Percentiles rank a stretch among this genome's conserved stretches.
Evolutionary conservation across 2,329 filamentous ascomycete genomes (phyloP).

Genomic region (Dactylellina sp.): DNA sequence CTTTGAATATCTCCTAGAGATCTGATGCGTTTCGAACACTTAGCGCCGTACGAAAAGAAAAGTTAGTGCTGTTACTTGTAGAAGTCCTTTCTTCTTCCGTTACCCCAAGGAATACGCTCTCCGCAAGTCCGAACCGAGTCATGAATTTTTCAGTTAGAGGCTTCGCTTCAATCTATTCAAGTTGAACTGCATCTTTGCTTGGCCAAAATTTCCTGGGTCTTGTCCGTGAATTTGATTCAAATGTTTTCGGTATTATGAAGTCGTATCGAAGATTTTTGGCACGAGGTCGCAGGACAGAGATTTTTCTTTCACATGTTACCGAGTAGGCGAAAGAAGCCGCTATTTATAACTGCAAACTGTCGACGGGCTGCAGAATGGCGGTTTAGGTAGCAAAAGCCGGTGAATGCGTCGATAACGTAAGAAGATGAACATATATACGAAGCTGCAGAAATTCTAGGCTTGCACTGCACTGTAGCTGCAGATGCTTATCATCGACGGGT

Average conservation of each 20-base stretch:
- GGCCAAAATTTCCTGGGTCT: constrained; percentile 2
- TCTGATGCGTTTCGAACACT: constrained; percentile 2
- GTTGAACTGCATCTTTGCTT: constrained; percentile 12
- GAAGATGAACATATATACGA: constrained; percentile 36
- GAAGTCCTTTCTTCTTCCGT: constrained; percentile 3
- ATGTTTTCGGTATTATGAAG: constrained; percentile 13
- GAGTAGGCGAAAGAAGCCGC: constrained; percentile 35
- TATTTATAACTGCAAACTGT: constrained; percentile 49
- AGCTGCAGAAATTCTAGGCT: no score
- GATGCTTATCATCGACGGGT: constrained; percentile 29
- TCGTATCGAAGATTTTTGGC: constrained; percentile 18
- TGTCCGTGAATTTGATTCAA: constrained; percentile 15
- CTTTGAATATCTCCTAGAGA: constrained; percentile 41
- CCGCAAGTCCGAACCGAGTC: constrained; percentile 27
- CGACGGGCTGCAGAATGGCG: constrained; percentile 17
- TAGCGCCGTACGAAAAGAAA: constrained; percentile 54
- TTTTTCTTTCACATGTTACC: constrained; percentile 53
- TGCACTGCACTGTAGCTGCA: constrained; percentile 2
- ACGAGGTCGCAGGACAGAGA: constrained; percentile 2
- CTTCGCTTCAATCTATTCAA: constrained; percentile 26
- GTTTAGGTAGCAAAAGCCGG: constrained; percentile 35
- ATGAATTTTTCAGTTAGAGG: neutral
- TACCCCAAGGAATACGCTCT: constrained; percentile 9
- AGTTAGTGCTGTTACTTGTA: constrained; percentile 14
- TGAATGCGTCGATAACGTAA: constrained; percentile 38